Base-by-base conservation (phyloP, 352 stramenopile species). In the Aphanomyces euteiches region DNA sequence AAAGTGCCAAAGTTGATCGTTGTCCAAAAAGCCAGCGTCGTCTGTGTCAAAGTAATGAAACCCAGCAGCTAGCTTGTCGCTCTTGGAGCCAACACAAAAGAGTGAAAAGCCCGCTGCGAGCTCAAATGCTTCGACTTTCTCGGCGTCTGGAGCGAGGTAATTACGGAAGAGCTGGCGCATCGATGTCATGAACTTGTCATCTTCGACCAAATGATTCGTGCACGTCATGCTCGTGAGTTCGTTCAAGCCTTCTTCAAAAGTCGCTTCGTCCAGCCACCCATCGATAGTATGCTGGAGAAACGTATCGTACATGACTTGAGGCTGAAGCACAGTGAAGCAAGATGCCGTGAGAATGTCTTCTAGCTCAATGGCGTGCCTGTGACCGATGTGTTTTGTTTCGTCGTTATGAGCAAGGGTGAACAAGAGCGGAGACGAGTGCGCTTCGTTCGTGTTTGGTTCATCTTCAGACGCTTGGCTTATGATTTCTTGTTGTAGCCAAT, bases 41-140 rank as follows among this genome's bases (percentile, higher is more conserved):
- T 95, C 87, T 5, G 79, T 78, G 48, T 95, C 87, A 54, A 93
- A 95, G 61, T 89, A 95, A 69, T 95, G 84, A 57, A 95, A 95
- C 0, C 85, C 78, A 13, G 83, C 84, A n/a, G 77, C 75, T 6
- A 95, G 73, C 43, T 95, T 95, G 74, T 95, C 87, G 47, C 87
- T 95, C 64, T 95, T 95, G 5, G 87, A 93, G 1, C 87, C 87
- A 77, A 81, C 90, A 12, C 82, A 75, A 68, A 95, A 90, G 12
- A 95, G 67, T 54, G 82, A 92, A 45, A 93, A 93, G 0, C 84
- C 87, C 5, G 87, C 87, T 1, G 87, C 87, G 17, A 95, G 82
- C 67, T 95, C 87, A 41, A 92, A 93, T 3, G 87, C 87, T 43
- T 95, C 87, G 4, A 93, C 87, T 0, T 79, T 85, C 5, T 75